Base-by-base conservation (phyloP, 306 rosid species). In the Aeschynomene evenia region DNA sequence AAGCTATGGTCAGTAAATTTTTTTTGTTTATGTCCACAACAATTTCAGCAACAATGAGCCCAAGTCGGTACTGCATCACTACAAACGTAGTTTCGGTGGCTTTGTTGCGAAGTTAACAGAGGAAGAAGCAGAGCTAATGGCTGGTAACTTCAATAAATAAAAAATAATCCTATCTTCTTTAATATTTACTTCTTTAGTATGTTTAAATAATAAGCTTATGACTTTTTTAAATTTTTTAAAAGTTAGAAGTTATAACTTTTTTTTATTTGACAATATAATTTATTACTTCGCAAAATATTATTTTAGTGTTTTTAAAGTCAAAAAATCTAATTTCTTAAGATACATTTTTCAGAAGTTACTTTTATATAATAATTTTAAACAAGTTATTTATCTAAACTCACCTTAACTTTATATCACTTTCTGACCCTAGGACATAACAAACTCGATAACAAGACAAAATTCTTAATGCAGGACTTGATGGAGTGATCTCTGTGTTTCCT, bases 401-500 rank as follows among this genome's bases (percentile, higher is more conserved):
- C n/a, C n/a, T n/a, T n/a, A n/a, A n/a, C n/a, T n/a, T n/a, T n/a
- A n/a, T n/a, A n/a, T n/a, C n/a, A n/a, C n/a, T n/a, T n/a, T n/a
- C n/a, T n/a, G n/a, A 28, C 5, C 31, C 11, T 31, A 29, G 19
- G 36, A 18, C 46, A 31, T 3, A n/a, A 33, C 9, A 45, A 1
- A 33, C 48, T 42, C 13, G 1, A 21, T 33, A 10, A 61, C 16
- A 20, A 28, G n/a, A n/a, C 22, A 40, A 9, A 4, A 22, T 43
- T 34, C 42, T 15, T n/a, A 57, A 9, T 68, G 59, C 55, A 84
- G 88, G 58, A 63, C 69, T 72, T 72, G 73, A 75, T n/a, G 77
- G 79, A 0, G 91, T 86, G 20, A 78, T 83, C 40, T 79, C 91
- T 3, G 91, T 86, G 19, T 81, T 83, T 57, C 84, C 68, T 6